Conservation (phyloP, 345 rosid genomes). For the Eucalyptus urophylla region DNA sequence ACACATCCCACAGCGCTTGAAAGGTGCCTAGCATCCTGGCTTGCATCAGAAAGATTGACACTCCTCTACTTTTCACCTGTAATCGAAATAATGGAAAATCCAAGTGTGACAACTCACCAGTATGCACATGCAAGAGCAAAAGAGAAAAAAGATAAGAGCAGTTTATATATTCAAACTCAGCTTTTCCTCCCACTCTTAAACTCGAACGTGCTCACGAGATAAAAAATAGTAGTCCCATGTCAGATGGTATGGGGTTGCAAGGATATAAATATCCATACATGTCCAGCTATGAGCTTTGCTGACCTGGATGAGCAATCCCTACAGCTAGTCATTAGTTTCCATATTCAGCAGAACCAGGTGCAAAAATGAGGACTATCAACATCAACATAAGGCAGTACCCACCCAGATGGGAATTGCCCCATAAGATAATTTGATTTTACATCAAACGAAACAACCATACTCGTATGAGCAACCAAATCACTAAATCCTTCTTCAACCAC, state of each 20-base stretch:
- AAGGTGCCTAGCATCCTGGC: slow-evolving; percentile 95
- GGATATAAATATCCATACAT: slow-evolving; percentile 83
- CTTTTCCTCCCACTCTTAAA: slow-evolving; percentile 82
- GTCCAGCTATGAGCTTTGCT: slow-evolving; percentile 73
- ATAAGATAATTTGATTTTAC: not conserved
- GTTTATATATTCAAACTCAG: slow-evolving; percentile 83
- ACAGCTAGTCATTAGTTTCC: not conserved
- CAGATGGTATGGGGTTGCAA: slow-evolving; percentile 86
- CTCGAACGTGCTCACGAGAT: slow-evolving; percentile 71
- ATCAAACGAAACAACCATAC: not conserved
- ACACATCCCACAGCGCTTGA: not conserved
- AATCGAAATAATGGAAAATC: not conserved
- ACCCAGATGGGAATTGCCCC: not conserved
- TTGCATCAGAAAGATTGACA: slow-evolving; percentile 91
- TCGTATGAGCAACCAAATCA: too few relatives aligned
- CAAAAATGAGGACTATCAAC: not conserved
- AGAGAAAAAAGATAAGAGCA: not conserved
- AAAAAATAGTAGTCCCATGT: slow-evolving; percentile 87
- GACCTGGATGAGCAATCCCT: not conserved
- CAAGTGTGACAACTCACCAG: too few relatives aligned
- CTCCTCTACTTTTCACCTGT: slow-evolving; percentile 79
- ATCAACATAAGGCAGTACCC: not conserved
- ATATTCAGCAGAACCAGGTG: not conserved
- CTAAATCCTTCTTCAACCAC: too few relatives aligned
- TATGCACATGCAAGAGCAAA: not conserved